Evolutionary conservation across 2,329 filamentous ascomycete genomes (phyloP).

Genomic region (Xylariaceae sp.): DNA sequence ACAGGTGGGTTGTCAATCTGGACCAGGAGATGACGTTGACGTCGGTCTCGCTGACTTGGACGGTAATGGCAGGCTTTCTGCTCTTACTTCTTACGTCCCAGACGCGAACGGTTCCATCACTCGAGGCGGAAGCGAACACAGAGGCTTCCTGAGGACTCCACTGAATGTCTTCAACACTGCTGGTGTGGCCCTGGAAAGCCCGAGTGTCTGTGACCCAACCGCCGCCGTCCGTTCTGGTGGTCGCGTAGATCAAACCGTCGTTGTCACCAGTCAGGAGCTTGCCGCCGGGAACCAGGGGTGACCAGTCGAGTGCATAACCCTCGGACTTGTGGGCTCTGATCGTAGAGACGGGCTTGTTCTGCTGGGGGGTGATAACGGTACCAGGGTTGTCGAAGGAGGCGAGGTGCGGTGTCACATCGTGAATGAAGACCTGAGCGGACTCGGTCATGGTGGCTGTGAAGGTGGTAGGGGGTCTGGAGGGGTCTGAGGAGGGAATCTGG

Average conservation of each 20-base stretch:
- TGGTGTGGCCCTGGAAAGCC: constrained; percentile 75
- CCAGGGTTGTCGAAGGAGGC: constrained; percentile 86
- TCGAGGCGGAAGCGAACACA: constrained; percentile 90
- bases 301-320: constrained; percentile 98
- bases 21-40: constrained; percentile 98
- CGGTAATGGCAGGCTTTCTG: constrained; percentile 77
- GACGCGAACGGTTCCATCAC: constrained; percentile 89
- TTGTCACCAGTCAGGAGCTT: constrained; percentile 91
- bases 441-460: constrained; percentile 91
- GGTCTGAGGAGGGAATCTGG: constrained; percentile 68
- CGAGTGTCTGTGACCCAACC: constrained; percentile 83
- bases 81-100: constrained; percentile 94
- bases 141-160: constrained; percentile 93
- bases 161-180: constrained; percentile 89
- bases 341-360: constrained; percentile 83
- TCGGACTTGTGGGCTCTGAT: constrained; percentile 88
- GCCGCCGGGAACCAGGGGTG: constrained; percentile 69
- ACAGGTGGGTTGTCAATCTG: constrained; percentile 75
- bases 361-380: constrained; percentile 68
- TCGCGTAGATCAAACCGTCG: constrained; percentile 81
- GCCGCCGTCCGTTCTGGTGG: constrained; percentile 79
- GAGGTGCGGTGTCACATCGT: constrained; percentile 89
- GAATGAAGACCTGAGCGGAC: constrained; percentile 80
- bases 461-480: constrained; percentile 69
- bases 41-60: constrained; percentile 77